Evolutionary conservation across 2,329 filamentous ascomycete species (phyloP), one percentile per base, ranked within the genome.

Genomic region (Shiraia sp.): DNA sequence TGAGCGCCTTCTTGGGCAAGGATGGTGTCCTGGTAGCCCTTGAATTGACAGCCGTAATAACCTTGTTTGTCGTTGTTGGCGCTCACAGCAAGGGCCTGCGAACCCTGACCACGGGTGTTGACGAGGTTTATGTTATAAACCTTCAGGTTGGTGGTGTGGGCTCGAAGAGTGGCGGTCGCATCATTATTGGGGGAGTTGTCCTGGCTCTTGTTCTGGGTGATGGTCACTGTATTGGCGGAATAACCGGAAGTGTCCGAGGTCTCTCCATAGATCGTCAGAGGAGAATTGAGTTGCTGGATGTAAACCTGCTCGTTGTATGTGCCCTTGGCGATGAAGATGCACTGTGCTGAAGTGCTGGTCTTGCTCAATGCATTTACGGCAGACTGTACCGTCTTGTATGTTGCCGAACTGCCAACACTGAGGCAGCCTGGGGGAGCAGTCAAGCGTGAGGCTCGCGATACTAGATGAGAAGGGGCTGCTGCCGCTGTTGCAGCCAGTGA

Each of bases 41-140:
- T 72, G 51, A 84, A 72, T 36, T 75, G 69, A 47, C 76, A 78
- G 28, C 70, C 79, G 51, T 83, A 83, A 68, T 80, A 83, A 31
- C 77, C 79, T 65, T 81, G 78, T 36, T 75, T 66, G 40, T 64
- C 70, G 19, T 68, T 75, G 25, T 75, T 71, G 4, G 80, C 78
- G 24, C 74, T 75, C 13, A 83, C 45, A 2, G 80, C 80, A 33
- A 82, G 68, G 10, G 75, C 78, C 51, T 81, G 78, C 3, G 70
- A 72, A 15, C 77, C 75, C 27, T 69, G 37, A 6, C 77, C 78
- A 37, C 73, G 65, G 12, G 61, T 66, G 45, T 68, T 69, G 46
- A 66, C 63, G 8, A 81, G 68, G 59, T 83, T 81, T 60, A 86
- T 72, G 50, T 86, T 86, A 70, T 86, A 86, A 13, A 85, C 67